Percentiles rank a stretch among this genome's conserved stretches.
These are phyloP conservation scores for Gleditsia sinensis DNA, from an alignment of 306 rosid species.

Conservation along the genomic window DNA sequence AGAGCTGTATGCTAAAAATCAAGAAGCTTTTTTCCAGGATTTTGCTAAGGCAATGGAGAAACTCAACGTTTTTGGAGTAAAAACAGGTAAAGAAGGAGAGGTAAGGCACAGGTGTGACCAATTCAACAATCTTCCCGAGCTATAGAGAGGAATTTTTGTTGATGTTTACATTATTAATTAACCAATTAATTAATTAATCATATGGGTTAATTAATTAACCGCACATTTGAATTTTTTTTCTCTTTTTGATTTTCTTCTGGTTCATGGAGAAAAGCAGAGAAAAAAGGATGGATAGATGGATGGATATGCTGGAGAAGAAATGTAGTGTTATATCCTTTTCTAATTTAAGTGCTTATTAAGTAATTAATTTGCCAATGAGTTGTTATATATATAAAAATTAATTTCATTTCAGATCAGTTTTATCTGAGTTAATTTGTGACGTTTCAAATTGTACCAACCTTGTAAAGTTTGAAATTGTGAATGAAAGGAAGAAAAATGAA, in stretches of 20 bases:
- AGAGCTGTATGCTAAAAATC: conserved; percentile 44
- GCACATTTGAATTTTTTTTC: no score
- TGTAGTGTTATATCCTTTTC: no score
- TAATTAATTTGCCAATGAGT: neutral
- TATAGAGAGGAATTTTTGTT: neutral
- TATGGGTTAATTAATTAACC: no score
- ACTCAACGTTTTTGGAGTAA: conserved; percentile 34
- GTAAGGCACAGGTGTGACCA: conserved; percentile 52
- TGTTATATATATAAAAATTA: neutral
- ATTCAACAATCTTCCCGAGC: conserved; percentile 30
- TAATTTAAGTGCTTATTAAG: no score
- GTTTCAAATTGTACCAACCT: neutral
- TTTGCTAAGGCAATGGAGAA: conserved; percentile 50
- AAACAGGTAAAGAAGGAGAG: conserved; percentile 43
- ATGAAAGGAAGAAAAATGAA: neutral
- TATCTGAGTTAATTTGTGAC: neutral
- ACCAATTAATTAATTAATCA: no score
- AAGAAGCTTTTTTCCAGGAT: conserved; percentile 42
- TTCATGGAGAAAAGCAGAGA: no score
- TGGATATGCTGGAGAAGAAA: no score
- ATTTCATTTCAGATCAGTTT: neutral
- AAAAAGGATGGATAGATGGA: no score
- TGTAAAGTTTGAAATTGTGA: neutral
- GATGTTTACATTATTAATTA: no score
- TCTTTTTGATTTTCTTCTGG: no score